A percentile compares a stretch with the other conserved stretches of the same genome.
Evolutionary conservation across 148 eudicot genomes (phyloP).

Genomic region (Fagopyrum esculentum): DNA sequence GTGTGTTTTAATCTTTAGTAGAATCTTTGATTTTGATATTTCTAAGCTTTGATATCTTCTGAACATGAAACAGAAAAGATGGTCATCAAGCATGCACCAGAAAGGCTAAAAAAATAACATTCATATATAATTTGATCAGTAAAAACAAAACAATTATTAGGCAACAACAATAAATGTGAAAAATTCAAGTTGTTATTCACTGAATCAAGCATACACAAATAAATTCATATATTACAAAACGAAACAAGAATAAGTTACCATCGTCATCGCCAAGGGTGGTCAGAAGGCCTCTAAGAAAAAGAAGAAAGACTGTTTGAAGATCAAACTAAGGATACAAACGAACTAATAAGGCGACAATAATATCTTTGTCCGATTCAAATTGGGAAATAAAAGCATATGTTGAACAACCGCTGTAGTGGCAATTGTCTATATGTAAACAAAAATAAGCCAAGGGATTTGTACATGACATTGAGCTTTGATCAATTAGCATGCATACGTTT

Average conservation of each 20-base stretch:
- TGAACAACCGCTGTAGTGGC: conserved; percentile 12
- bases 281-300: conserved; percentile 48
- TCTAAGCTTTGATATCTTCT: too few species aligned
- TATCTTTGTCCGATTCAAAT: too few species aligned
- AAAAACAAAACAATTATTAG: neutral
- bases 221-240: too few species aligned
- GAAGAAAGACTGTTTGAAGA: neutral
- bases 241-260: too few species aligned
- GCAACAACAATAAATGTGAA: neutral
- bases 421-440: conserved; percentile 15
- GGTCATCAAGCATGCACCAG: neutral
- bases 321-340: neutral
- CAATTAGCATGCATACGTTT: conserved; percentile 11
- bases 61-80: neutral
- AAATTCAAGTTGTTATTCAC: neutral
- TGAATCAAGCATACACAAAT: too few species aligned
- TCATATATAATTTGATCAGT: neutral
- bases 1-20: too few species aligned
- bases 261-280: conserved; percentile 58
- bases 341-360: too few species aligned
- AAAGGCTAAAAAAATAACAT: neutral
- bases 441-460: neutral
- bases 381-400: neutral
- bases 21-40: too few species aligned
- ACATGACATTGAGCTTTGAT: neutral